These are phyloP conservation scores for Capsicum baccatum DNA, from an alignment of 257 asterid genomes.

Conservation along the genomic window DNA sequence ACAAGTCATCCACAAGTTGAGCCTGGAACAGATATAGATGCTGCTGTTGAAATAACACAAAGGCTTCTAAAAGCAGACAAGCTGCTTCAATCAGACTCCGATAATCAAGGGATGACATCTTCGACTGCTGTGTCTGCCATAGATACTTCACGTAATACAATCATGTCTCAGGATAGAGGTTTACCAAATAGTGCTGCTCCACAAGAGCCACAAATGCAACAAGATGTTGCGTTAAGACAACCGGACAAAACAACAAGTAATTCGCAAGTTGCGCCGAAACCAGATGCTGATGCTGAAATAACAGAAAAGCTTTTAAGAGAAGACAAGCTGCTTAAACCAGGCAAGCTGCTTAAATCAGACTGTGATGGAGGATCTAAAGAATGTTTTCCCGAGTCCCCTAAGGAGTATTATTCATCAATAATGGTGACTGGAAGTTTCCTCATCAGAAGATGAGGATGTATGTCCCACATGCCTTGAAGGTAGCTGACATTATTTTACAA, in stretches of 20 bases:
- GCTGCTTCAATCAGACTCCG: not conserved
- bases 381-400: slow-evolving; percentile 31
- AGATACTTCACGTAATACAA: slow-evolving; percentile 30
- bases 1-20: slow-evolving; percentile 39
- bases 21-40: slow-evolving; percentile 35
- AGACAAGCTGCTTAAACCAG: not conserved
- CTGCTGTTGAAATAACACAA: slow-evolving; percentile 24
- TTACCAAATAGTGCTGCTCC: slow-evolving; percentile 23
- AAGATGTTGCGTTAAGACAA: slow-evolving; percentile 24
- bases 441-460: slow-evolving; percentile 50
- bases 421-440: slow-evolving; percentile 18
- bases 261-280: slow-evolving; percentile 38
- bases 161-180: slow-evolving; percentile 27
- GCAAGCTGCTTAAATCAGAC: not conserved
- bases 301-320: not conserved
- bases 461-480: slow-evolving; percentile 83
- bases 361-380: slow-evolving; percentile 11
- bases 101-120: slow-evolving; percentile 37
- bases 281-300: slow-evolving; percentile 32
- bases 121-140: not conserved
- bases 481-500: slow-evolving; percentile 29
- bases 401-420: slow-evolving; percentile 28
- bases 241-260: slow-evolving; percentile 35
- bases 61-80: not conserved
- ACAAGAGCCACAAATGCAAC: slow-evolving; percentile 28